Evolutionary conservation across 2,329 filamentous ascomycete genomes (phyloP), one percentile per base, ranked within the genome.

Genomic region (Xylaria polymorpha): DNA sequence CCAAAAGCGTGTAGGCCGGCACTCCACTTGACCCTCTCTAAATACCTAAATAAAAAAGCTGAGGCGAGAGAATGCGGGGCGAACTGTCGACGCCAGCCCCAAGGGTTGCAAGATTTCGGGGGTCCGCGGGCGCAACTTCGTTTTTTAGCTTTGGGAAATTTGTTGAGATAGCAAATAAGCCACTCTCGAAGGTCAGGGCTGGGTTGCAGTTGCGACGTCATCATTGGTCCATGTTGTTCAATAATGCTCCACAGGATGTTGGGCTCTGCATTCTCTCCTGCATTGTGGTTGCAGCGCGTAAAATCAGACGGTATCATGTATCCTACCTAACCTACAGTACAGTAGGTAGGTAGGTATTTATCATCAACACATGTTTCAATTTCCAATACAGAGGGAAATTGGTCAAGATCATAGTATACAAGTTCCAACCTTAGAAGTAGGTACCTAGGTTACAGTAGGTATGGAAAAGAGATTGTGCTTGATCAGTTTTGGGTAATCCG

Each of bases 151-250:
- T 51, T 41, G 2, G n/a, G 59, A 44, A 66, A 61, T 64, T 69
- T 69, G 68, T 66, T 66, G 66, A 66, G 15, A 22, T n/a, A 35
- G 22, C 44, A 55, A 39, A 44, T 56, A 44, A 37, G 55, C 14
- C 29, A 43, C 15, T 51, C 25, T n/a, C n/a, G 48, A 41, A 22
- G 4, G 15, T 39, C 57, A 50, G 29, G 44, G 60, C 18, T 37
- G 39, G 58, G 20, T 29, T 41, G 41, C 55, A 51, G 15, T 25
- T 60, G 37, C 44, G 50, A 63, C 61, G 61, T 68, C 64, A 62
- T 70, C 29, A 70, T 70, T 71, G 70, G 70, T 44, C 59, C 43
- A 39, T 60, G 9, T n/a, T 43, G 32, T 10, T 56, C 2, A 22
- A 9, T 20, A 4, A 29, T 48, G n/a, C 67, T 37, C 67, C 70